A percentile compares a stretch with the other conserved stretches of the same genome.
These are phyloP conservation scores for Davidsoniella australis DNA, from an alignment of 2,329 filamentous ascomycete species.

Conservation along the genomic window DNA sequence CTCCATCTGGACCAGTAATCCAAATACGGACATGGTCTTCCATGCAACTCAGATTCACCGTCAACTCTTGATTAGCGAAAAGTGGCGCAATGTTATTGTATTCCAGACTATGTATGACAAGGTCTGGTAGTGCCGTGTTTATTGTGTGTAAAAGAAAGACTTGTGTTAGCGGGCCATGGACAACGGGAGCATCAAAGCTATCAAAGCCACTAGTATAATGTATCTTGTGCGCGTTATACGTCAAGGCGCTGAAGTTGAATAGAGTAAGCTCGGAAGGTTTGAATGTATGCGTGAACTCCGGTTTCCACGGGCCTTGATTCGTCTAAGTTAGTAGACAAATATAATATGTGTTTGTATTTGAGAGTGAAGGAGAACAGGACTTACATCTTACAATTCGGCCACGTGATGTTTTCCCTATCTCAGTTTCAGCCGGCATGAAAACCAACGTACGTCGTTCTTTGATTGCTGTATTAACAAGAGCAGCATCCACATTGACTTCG, in stretches of 20 bases:
- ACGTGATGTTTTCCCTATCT: conserved; percentile 12
- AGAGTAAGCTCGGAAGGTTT: conserved; percentile 54
- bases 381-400: conserved; percentile 17
- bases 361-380: neutral
- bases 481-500: conserved; percentile 9
- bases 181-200: conserved; percentile 56
- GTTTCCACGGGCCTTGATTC: conserved; percentile 2
- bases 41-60: conserved; percentile 40
- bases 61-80: conserved; percentile 55
- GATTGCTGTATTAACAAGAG: conserved; percentile 18
- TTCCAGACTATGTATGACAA: conserved; percentile 38
- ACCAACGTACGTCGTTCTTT: conserved; percentile 34
- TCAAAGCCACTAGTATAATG: conserved; percentile 64
- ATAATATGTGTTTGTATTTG: neutral
- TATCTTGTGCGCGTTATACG: conserved; percentile 82
- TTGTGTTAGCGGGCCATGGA: conserved; percentile 73
- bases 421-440: conserved; percentile 28
- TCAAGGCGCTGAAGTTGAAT: conserved; percentile 80
- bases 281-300: conserved; percentile 27
- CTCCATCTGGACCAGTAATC: conserved; percentile 44
- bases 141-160: conserved; percentile 48
- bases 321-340: neutral
- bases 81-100: conserved; percentile 74
- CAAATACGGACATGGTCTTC: conserved; percentile 34
- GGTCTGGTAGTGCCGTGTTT: conserved; percentile 14